Conservation (phyloP, 1,139 yeast genomes). For the Blastobotrys illinoisensis region DNA sequence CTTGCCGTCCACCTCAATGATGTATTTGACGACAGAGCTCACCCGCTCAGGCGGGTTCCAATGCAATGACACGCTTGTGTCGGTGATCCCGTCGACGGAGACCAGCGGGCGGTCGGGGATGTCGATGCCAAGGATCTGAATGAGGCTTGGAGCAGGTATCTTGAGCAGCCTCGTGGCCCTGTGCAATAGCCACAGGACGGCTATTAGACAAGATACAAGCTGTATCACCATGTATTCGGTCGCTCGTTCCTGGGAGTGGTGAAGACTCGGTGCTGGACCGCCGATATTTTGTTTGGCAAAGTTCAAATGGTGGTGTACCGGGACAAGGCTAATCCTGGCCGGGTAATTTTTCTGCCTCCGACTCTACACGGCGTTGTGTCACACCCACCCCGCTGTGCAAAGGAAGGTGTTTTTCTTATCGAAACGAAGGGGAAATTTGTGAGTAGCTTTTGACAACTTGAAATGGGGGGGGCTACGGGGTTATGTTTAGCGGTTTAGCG, state of each 20-base stretch:
- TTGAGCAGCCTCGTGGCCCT: constrained; percentile 40
- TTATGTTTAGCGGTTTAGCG: too few species aligned
- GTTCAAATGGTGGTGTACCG: background rate
- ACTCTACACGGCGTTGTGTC: background rate
- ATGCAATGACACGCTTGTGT: constrained; percentile 46
- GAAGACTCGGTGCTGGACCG: background rate
- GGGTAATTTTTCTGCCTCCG: background rate
- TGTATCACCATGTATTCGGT: constrained; percentile 8
- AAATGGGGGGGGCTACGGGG: too few species aligned
- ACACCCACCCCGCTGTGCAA: too few species aligned
- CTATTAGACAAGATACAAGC: constrained; percentile 24
- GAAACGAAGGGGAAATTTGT: too few species aligned
- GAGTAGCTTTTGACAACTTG: too few species aligned
- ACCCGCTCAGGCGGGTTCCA: constrained; percentile 45
- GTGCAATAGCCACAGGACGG: constrained; percentile 47
- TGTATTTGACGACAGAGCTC: constrained; percentile 35
- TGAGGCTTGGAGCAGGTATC: constrained; percentile 47
- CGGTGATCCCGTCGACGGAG: constrained; percentile 50
- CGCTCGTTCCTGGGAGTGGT: background rate
- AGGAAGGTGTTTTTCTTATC: too few species aligned
- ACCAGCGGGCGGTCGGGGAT: constrained; percentile 55
- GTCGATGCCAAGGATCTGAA: constrained; percentile 46
- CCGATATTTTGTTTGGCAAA: background rate
- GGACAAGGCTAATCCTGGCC: background rate
- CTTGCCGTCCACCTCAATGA: constrained; percentile 45